phyloP scores from a whole-genome alignment of 2,329 filamentous ascomycete species.

The Fusarium xyrophilum region DNA sequence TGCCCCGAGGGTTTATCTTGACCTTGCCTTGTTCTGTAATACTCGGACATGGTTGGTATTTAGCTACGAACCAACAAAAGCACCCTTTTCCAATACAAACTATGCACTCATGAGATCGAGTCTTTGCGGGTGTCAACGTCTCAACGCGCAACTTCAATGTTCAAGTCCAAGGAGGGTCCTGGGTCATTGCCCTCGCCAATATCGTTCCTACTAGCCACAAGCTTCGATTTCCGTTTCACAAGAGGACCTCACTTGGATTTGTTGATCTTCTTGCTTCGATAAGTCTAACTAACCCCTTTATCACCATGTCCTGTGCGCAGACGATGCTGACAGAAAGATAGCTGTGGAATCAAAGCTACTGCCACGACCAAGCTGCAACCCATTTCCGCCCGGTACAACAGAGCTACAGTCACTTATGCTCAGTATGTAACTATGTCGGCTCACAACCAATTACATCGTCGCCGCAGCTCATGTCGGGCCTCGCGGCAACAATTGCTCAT shows the following conservation, averaged over 20 bases:
- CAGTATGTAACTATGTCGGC: rapidly evolving
- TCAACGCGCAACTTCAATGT: neutral
- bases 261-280: rapidly evolving
- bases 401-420: too few species aligned
- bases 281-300: neutral
- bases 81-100: rapidly evolving
- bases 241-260: rapidly evolving
- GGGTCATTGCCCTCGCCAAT: too few species aligned
- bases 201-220: neutral
- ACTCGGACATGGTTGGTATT: rapidly evolving
- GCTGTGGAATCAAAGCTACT: neutral
- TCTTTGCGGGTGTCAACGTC: too few species aligned
- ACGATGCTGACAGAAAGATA: neutral
- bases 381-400: neutral
- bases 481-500: neutral
- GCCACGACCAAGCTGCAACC: too few species aligned
- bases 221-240: rapidly evolving
- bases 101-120: neutral
- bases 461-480: neutral
- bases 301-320: neutral
- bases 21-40: neutral
- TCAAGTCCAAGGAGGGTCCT: neutral
- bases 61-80: neutral
- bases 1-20: neutral
- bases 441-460: neutral